These are phyloP conservation scores for Eutrema heterophyllum DNA, from an alignment of 345 rosid species.

Conservation along the genomic window DNA sequence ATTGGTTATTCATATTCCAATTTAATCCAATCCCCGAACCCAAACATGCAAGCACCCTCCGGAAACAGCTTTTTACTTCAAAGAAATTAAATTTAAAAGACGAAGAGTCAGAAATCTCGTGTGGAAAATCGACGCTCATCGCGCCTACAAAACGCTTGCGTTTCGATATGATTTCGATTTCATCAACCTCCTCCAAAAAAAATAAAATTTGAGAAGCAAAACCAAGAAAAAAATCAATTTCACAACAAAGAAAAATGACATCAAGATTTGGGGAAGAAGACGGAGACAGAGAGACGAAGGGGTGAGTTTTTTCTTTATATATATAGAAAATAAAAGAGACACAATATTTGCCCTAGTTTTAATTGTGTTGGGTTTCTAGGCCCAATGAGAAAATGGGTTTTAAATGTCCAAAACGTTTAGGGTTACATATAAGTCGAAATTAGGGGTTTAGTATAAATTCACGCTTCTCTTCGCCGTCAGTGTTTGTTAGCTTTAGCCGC, in stretches of 20 bases:
- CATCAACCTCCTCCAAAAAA: conserved; percentile 9
- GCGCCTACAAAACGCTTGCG: background rate
- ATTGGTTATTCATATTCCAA: no score
- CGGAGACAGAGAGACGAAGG: no score
- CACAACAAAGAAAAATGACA: background rate
- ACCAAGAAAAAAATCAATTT: no score
- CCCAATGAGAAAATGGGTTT: background rate
- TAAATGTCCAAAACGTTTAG: background rate
- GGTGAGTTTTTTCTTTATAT: no score
- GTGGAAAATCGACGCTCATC: conserved; percentile 26
- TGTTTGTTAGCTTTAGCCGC: conserved; percentile 14
- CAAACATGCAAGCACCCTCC: background rate
- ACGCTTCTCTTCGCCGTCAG: background rate
- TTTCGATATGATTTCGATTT: conserved; percentile 11
- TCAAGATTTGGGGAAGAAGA: background rate
- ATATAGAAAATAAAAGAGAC: no score
- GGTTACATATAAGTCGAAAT: background rate
- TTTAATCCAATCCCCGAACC: no score
- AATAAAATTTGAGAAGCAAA: background rate
- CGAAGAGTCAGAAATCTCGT: conserved; percentile 28
- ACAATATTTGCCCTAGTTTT: background rate
- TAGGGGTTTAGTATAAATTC: background rate
- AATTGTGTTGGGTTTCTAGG: conserved; percentile 1
- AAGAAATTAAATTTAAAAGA: background rate
- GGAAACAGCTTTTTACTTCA: background rate